Conservation (phyloP, 345 rosid species). For the Raphanus raphanistrum region DNA sequence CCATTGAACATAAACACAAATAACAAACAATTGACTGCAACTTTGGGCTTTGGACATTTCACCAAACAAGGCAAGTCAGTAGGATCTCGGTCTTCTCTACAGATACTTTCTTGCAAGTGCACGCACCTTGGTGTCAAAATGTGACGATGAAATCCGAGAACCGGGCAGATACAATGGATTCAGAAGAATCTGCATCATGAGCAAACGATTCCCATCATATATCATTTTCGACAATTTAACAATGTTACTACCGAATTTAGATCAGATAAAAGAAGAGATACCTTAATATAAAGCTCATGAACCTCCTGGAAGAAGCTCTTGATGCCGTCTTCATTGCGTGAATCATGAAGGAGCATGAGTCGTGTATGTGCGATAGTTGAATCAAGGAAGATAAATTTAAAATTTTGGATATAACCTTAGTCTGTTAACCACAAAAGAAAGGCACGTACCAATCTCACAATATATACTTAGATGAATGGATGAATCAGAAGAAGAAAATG, state of each 20-base stretch:
- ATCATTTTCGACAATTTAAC: neutral
- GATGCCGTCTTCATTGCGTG: constrained; percentile 94
- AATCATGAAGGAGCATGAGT: constrained; percentile 94
- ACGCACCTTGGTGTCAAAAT: constrained; percentile 91
- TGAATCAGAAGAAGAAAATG: neutral
- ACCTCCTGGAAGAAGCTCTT: constrained; percentile 69
- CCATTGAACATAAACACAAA: neutral
- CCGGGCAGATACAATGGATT: constrained; percentile 92
- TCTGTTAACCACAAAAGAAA: neutral
- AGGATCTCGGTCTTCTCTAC: constrained; percentile 32
- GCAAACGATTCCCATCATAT: neutral
- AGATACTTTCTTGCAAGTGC: constrained; percentile 89
- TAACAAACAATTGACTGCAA: constrained; percentile 16
- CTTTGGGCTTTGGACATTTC: neutral
- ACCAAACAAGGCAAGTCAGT: neutral
- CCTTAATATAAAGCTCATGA: constrained; percentile 45
- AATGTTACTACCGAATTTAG: neutral
- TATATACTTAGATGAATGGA: neutral
- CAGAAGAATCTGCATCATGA: constrained; percentile 62
- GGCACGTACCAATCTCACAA: neutral
- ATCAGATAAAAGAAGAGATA: neutral
- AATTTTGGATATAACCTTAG: neutral
- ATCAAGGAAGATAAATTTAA: constrained; percentile 47
- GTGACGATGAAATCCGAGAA: constrained; percentile 79
- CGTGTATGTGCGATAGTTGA: constrained; percentile 63